phyloP scores from a whole-genome alignment of 306 rosid species.

The Pterocarpus santalinus region DNA sequence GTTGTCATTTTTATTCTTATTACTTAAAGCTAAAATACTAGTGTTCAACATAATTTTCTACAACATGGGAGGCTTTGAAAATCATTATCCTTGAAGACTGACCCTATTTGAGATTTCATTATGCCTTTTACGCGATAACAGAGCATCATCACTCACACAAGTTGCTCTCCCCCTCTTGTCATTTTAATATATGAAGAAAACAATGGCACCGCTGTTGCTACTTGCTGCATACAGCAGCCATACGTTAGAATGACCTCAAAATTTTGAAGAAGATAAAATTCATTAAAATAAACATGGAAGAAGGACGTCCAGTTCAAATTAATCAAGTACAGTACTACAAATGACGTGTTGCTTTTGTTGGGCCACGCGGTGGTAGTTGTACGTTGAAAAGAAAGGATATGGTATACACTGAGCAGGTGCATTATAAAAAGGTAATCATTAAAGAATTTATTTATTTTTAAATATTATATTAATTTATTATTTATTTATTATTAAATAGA shows the following conservation, averaged over 20 bases:
- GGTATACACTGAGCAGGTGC: no score
- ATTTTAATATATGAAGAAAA: neutral
- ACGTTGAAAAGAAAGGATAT: no score
- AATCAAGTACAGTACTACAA: neutral
- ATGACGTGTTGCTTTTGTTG: neutral
- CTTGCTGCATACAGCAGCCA: conserved; percentile 41
- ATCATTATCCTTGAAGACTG: neutral
- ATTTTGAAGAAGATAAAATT: conserved; percentile 13
- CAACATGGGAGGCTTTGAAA: neutral
- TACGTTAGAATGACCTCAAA: conserved; percentile 53
- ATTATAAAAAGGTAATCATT: no score
- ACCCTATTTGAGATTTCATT: neutral
- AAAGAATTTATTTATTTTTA: no score
- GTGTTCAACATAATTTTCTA: no score
- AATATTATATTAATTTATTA: no score
- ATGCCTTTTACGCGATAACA: neutral
- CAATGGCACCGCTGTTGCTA: neutral
- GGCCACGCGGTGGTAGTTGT: no score
- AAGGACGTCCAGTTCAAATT: neutral
- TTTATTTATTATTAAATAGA: no score
- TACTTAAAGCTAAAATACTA: no score
- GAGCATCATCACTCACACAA: neutral
- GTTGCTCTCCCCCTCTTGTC: no score
- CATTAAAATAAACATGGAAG: neutral
- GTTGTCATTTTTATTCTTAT: no score